phyloP scores from a whole-genome alignment of 2,329 filamentous ascomycete species.

The Byssochlamys sp. region DNA sequence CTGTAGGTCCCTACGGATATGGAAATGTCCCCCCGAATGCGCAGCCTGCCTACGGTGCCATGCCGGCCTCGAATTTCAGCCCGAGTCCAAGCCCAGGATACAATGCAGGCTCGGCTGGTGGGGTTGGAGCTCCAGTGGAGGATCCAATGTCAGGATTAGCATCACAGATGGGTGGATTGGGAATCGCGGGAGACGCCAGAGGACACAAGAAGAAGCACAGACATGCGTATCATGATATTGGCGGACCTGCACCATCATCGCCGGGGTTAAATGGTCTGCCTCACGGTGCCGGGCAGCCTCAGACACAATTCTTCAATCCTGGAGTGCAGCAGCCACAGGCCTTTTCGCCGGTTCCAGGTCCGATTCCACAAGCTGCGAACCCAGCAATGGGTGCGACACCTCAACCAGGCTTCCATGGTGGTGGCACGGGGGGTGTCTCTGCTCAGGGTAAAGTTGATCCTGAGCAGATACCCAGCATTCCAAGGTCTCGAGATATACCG shows the following conservation, averaged over 20 bases:
- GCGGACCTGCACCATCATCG: conserved; percentile 52
- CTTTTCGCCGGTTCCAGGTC: conserved; percentile 19
- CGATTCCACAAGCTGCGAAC: conserved; percentile 8
- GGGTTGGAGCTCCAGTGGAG: conserved; percentile 16
- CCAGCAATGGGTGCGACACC: conserved; percentile 15
- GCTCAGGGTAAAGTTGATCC: conserved; percentile 71
- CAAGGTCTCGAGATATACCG: conserved; percentile 68
- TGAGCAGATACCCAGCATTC: conserved; percentile 87
- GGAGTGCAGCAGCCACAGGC: conserved; percentile 30
- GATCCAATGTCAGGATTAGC: conserved; percentile 33
- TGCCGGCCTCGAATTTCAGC: conserved; percentile 17
- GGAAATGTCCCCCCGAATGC: conserved; percentile 23
- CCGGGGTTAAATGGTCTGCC: conserved; percentile 62
- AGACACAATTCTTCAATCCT: conserved; percentile 52
- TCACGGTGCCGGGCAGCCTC: conserved; percentile 45
- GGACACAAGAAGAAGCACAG: conserved; percentile 77
- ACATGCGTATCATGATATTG: conserved; percentile 82
- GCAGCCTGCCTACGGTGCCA: conserved; percentile 21
- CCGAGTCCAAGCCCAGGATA: conserved; percentile 18
- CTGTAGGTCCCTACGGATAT: conserved; percentile 28
- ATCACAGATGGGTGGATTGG: conserved; percentile 70
- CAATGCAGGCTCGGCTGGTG: conserved; percentile 17
- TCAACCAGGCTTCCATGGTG: conserved; percentile 26
- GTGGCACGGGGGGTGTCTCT: conserved; percentile 48
- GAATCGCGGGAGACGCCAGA: conserved; percentile 48